Conservation (phyloP, 306 rosid genomes). For the Chamaecrista fasciculata region DNA sequence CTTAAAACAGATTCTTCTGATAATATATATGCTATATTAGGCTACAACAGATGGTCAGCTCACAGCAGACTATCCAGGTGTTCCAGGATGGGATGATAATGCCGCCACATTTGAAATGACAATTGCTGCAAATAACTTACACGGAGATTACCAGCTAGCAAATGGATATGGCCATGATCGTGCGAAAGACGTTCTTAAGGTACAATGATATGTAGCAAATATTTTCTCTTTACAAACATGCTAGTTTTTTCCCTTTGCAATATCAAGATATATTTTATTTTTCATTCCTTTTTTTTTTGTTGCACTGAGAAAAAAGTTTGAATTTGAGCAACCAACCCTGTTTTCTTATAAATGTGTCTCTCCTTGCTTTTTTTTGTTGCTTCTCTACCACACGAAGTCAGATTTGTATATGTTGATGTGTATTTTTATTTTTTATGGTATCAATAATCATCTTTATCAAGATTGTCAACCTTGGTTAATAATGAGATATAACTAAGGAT, state of each 20-base stretch:
- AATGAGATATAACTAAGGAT: background rate
- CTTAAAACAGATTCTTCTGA: slow-evolving; percentile 22
- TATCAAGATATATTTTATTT: background rate
- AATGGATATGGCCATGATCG: slow-evolving; percentile 68
- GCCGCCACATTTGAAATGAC: slow-evolving; percentile 77
- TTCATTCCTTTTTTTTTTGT: slow-evolving; percentile 2
- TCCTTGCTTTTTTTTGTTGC: no score
- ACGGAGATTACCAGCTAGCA: slow-evolving; percentile 93
- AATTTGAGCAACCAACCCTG: background rate
- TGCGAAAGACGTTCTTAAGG: slow-evolving; percentile 68
- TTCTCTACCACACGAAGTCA: background rate
- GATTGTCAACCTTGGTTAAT: background rate
- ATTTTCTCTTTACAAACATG: slow-evolving; percentile 5
- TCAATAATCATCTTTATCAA: background rate
- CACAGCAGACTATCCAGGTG: slow-evolving; percentile 65
- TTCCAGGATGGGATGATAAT: slow-evolving; percentile 89
- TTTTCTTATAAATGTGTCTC: background rate
- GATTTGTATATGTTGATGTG: background rate
- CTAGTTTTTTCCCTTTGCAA: background rate
- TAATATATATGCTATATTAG: slow-evolving; percentile 37
- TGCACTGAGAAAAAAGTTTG: background rate
- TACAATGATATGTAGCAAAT: slow-evolving; percentile 32
- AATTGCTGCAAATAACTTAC: slow-evolving; percentile 57
- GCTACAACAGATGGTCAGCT: slow-evolving; percentile 63
- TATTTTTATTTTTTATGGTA: background rate